Base-by-base conservation (phyloP, 2,329 filamentous ascomycete genomes). In the Aspergillus thermomutatus region DNA sequence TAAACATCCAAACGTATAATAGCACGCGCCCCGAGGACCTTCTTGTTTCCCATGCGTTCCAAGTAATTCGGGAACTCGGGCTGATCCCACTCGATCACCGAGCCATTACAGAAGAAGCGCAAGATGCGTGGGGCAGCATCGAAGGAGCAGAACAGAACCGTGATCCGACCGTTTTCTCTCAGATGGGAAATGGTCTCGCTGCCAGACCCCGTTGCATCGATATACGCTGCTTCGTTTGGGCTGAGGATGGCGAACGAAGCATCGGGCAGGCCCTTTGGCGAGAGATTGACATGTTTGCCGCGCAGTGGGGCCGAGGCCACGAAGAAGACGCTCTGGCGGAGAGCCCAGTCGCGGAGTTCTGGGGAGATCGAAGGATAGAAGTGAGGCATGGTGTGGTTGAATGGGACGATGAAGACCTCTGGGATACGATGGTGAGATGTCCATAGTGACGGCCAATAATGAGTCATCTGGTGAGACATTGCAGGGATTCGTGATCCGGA, bases 141-240 rank as follows among this genome's bases (percentile, higher is more conserved):
- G 60, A 88, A 89, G 23, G 83, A 86, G 69, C 83, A 87, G 74
- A 92, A 91, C 81, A 91, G 86, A 67, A 92, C 75, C 5, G 88
- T 91, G 19, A 89, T 81, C 17, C 90, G 83, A 28, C 86, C 87
- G 65, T 92, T 92, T 67, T 93, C 89, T 69, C 90, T 87, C 10
- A 90, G 73, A 66, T 92, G 89, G 4, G 84, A 80, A 58, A 92
- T 87, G 3, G 89, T 92, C 75, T 93, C 90, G 66, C 82, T 86
- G 25, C 89, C 89, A 31, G 86, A 89, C 28, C 89, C 90, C 1
- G 87, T 91, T 58, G 86, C 83, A 68, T 92, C 89, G 54, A 91
- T 79, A 68, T 92, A 92, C 26, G 84, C 87, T 56, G 81, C 82
- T n/a, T 78, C 77, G 59, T 81, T 87, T 28, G 82, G 78, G 8